Evolutionary conservation across 306 rosid species (phyloP), one percentile per base, ranked within the genome.

Genomic region (Vachellia collinsii): DNA sequence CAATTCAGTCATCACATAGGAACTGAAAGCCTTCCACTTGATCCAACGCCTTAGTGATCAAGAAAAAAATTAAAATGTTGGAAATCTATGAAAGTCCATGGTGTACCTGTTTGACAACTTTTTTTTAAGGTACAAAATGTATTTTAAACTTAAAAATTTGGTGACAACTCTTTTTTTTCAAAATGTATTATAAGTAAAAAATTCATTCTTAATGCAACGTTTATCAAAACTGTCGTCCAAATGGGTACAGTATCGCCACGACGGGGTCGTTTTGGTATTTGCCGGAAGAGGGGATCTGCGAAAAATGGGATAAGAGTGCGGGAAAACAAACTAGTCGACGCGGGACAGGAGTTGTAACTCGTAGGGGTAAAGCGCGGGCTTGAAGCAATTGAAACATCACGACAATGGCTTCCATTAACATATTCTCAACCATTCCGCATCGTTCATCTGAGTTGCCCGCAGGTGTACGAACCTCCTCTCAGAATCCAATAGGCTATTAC

Each of bases 351-450:
- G 3, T 19, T 13, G 51, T 1, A n/a, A 36, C 9, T 19, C 23
- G 11, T 19, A 17, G 19, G 54, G 47, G 20, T 5, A 56, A 59
- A 38, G 83, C 14, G 61, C 2, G 79, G 13, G 62, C 34, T 14
- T 36, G 72, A 43, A 75, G 76, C 62, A 75, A 66, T 37, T n/a
- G 44, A 20, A 73, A 29, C 46, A 39, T 5, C 2, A 76, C 17
- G 68, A 77, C 20, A 72, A 88, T 94, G 98, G 88, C 87, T 80
- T 89, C 88, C 74, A 72, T 86, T 63, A 83, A 87, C 67, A 37
- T 89, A 53, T 62, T 89, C 68, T 16, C 87, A 5, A 62, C 90
- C 75, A 46, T 75, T 77, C 72, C 90, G 7, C 82, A 74, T 71
- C 80, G 86, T 44, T 78, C 63, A 17, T 81, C 74, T 62, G 80